Evolutionary conservation across 2,329 filamentous ascomycete genomes (phyloP).

Genomic region (Plenodomus lindquistii): DNA sequence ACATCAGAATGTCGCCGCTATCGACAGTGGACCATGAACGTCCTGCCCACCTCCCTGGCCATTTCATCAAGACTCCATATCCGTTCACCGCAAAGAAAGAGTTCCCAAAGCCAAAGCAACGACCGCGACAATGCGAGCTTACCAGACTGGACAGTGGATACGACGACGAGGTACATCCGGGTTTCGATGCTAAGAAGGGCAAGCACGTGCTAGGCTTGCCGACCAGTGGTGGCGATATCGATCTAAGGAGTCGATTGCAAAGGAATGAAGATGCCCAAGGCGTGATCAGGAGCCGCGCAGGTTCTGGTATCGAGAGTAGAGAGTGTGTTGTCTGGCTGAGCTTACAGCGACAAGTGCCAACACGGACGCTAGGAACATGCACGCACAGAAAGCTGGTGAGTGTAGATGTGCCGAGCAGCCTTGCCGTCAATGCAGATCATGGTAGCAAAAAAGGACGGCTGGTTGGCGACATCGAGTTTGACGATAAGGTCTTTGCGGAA

Average conservation of each 20-base stretch:
- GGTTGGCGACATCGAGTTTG: slow-evolving; percentile 20
- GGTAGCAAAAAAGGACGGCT: not conserved
- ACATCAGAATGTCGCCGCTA: slow-evolving; percentile 21
- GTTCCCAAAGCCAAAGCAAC: slow-evolving; percentile 26
- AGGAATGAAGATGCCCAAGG: slow-evolving; percentile 28
- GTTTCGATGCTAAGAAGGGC: slow-evolving; percentile 21
- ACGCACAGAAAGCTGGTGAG: slow-evolving; percentile 4
- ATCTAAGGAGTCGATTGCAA: slow-evolving; percentile 21
- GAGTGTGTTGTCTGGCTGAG: slow-evolving; percentile 22
- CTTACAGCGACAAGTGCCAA: slow-evolving; percentile 3
- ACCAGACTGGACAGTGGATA: slow-evolving; percentile 7
- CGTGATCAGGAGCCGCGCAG: slow-evolving; percentile 6
- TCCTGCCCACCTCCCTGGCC: slow-evolving; percentile 21
- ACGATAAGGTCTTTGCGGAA: slow-evolving; percentile 31
- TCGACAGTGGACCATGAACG: slow-evolving; percentile 16
- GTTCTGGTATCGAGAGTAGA: slow-evolving; percentile 2
- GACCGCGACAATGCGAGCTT: slow-evolving; percentile 18
- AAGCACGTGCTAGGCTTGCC: slow-evolving; percentile 28
- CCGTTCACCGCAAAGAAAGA: slow-evolving; percentile 30
- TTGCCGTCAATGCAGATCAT: slow-evolving; percentile 9
- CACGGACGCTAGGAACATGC: not conserved
- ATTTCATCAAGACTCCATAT: slow-evolving; percentile 35
- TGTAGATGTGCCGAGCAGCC: slow-evolving; percentile 16
- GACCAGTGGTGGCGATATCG: slow-evolving; percentile 11
- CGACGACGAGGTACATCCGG: slow-evolving; percentile 3